phyloP scores from a whole-genome alignment of 1,284 basidiomycete genomes.

The Pyrrhoderma lamaoense region DNA sequence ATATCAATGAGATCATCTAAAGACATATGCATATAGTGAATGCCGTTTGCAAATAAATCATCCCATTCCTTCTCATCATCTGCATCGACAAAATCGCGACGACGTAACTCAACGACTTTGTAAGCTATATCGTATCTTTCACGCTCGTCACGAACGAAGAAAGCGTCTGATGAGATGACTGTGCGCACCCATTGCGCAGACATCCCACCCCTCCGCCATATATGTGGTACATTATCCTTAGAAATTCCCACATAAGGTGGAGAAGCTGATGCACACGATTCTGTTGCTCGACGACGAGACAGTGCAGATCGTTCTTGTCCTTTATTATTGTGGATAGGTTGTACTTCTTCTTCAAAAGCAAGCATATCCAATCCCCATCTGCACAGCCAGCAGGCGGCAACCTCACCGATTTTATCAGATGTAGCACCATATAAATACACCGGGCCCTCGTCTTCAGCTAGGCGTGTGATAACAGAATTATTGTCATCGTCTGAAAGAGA shows the following conservation, averaged over 20 bases:
- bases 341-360: conserved; percentile 44
- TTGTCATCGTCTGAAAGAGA: conserved; percentile 22
- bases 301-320: conserved; percentile 16
- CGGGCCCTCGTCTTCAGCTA: conserved; percentile 19
- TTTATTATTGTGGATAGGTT: background rate
- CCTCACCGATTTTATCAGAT: conserved; percentile 87
- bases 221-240: conserved; percentile 33
- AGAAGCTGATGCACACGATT: conserved; percentile 20
- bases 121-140: conserved; percentile 78
- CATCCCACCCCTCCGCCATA: conserved; percentile 64
- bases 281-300: conserved; percentile 10
- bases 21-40: conserved; percentile 85
- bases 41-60: conserved; percentile 70
- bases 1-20: conserved; percentile 73
- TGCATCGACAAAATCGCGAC: conserved; percentile 37
- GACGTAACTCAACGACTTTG: conserved; percentile 66
- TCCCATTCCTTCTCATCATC: conserved; percentile 61
- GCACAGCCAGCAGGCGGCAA: conserved; percentile 81
- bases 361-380: conserved; percentile 83
- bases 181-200: conserved; percentile 67
- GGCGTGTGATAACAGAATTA: background rate
- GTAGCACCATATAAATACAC: conserved; percentile 72
- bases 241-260: background rate
- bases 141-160: conserved; percentile 76
- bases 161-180: conserved; percentile 69